Evolutionary conservation across 2,329 filamentous ascomycete genomes (phyloP), one percentile per base, ranked within the genome.

Genomic region (Calonectria montana): DNA sequence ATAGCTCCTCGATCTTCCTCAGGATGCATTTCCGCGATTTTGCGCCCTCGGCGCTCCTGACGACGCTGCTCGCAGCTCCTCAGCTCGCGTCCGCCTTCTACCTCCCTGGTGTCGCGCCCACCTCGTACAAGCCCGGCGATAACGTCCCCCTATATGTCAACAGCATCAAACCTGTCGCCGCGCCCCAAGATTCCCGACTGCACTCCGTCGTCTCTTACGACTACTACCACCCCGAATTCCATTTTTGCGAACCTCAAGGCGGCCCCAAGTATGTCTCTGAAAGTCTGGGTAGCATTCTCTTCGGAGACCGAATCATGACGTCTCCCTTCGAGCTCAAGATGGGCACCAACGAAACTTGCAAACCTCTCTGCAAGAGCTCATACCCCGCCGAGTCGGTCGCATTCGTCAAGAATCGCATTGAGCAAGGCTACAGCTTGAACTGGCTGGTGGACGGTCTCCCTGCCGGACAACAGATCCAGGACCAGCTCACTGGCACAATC

Each of bases 221-320:
- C 85, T 98, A 99, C 87, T 99, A 99, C 83, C 92, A 97, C 79
- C 90, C 92, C 7, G 90, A 90, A 4, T 97, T 99, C 84, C 92
- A 94, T 81, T 98, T 98, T 87, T 99, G 97, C 84, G 86, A 90
- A 77, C 97, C 96, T 2, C 86, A 93, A 68, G 92, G 88, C 72
- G 94, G 94, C 2, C 92, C 95, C 10, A 84, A 96, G 82, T 90
- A 94, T 86, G 91, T 97, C 25, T 92, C 94, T 47, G 97, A 98
- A 85, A 84, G 83, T 73, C 84, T 99, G 74, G 97, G 97, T 27
- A 98, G 96, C 87, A 99, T 99, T 81, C 85, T 99, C 64, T 99
- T 99, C 79, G 97, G 97, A 77, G 97, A 99, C 85, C 91, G 97
- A 69, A 99, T 99, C 86, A 95, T 95, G 86, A 97, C 95, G n/a